These are phyloP conservation scores for Cryoendolithus antarcticus DNA, from an alignment of 2,329 filamentous ascomycete species.

Conservation along the genomic window DNA sequence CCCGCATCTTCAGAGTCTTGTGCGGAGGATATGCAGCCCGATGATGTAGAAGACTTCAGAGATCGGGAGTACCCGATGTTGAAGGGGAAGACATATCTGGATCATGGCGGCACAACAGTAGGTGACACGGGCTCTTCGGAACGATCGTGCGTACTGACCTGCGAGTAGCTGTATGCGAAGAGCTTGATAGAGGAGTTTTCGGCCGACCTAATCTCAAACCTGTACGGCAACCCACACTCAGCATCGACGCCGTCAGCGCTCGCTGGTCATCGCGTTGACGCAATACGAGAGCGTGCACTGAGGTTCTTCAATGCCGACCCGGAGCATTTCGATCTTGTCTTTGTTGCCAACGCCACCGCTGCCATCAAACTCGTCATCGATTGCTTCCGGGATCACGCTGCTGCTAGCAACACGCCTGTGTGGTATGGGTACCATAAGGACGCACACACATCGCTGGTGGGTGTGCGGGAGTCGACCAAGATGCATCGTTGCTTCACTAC, in stretches of 20 bases:
- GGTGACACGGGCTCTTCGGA: constrained; percentile 3
- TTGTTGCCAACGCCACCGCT: constrained; percentile 49
- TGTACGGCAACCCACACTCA: constrained; percentile 61
- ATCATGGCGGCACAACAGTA: constrained; percentile 30
- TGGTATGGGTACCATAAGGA: constrained; percentile 51
- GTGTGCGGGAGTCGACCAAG: constrained; percentile 23
- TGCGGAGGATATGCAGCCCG: constrained; percentile 20
- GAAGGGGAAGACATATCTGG: constrained; percentile 31
- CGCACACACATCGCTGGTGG: constrained; percentile 46
- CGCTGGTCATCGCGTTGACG: constrained; percentile 45
- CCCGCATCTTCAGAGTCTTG: constrained; percentile 20
- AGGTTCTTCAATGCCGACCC: constrained; percentile 49
- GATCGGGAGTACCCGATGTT: constrained; percentile 31
- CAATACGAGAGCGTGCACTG: constrained; percentile 42
- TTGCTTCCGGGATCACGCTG: constrained; percentile 42
- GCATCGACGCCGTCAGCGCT: constrained; percentile 46
- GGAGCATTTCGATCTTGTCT: constrained; percentile 48
- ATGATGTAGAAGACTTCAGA: constrained; percentile 28
- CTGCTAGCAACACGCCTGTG: constrained; percentile 33
- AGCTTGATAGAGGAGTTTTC: constrained; percentile 46
- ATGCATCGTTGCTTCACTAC: constrained; percentile 27
- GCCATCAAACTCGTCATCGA: constrained; percentile 52
- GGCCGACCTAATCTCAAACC: constrained; percentile 39
- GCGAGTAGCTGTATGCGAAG: constrained; percentile 39
- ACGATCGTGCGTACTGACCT: constrained; percentile 6